Evolutionary conservation across 2,329 filamentous ascomycete species (phyloP), one percentile per base, ranked within the genome.

Genomic region (Zymoseptoria tritici): DNA sequence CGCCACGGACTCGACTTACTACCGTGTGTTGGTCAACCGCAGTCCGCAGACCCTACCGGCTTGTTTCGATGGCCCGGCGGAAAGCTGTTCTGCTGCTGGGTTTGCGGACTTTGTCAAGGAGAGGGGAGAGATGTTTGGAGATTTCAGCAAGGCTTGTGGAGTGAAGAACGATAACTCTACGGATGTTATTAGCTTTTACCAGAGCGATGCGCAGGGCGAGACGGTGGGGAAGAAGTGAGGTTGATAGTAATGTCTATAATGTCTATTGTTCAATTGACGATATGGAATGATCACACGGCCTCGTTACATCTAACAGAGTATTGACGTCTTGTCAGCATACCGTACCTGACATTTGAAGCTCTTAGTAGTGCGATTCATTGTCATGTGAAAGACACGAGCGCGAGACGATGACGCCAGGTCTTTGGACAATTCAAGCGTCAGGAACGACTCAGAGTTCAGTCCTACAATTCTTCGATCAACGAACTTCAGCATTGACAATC

Each of bases 11-110:
- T 67, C 72, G 19, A 71, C 71, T 9, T 83, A 79, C 64, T 79
- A 80, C 66, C 72, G 81, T 16, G 77, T 81, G 0, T 66, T 83
- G 21, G 79, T 81, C 11, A 83, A 83, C 67, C 73, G 76, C 60
- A 77, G 74, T 55, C 79, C 80, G 16, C 79, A 82, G 67, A 76
- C 76, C 13, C 66, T 83, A 16, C 72, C 76, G 2, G 75, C 71
- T 1, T 83, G 81, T 67, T 70, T 70, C 22, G 77, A 80, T 65
- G 80, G 81, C 0, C 81, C 80, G 2, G 75, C 77, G 7, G 78
- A 78, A 65, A 82, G 78, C 64, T 83, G 81, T 64, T 76, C 74
- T 1, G 73, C 74, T 51, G 69, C 70, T 19, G 68, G 70, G 3
- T 81, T 83, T 65, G 60, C 73, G 29, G 68, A 74, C 0, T 79